phyloP scores from a whole-genome alignment of 495 filamentous ascomycete species.

The Aspergillus ellipticus region DNA sequence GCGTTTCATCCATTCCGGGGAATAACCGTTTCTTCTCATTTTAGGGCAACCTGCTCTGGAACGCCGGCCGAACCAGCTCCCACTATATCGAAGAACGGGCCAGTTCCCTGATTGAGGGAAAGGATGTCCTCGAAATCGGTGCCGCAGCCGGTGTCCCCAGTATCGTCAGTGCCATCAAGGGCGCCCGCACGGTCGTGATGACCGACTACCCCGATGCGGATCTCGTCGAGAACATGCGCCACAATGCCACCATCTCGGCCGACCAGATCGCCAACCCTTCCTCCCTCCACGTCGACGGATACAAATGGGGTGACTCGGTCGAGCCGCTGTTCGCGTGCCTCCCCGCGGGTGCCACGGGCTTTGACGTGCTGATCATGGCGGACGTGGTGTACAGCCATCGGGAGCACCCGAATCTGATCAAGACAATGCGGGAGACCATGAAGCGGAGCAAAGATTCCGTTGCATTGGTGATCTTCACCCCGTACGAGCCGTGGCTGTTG shows the following conservation, averaged over 20 bases:
- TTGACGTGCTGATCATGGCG: conserved; percentile 79
- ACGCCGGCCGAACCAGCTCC: conserved; percentile 71
- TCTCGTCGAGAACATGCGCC: conserved; percentile 67
- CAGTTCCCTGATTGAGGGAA: conserved; percentile 48
- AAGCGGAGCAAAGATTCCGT: conserved; percentile 48
- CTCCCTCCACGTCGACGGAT: conserved; percentile 58
- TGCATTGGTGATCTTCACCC: conserved; percentile 88
- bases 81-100: conserved; percentile 69
- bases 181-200: conserved; percentile 67
- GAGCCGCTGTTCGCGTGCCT: conserved; percentile 51
- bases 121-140: conserved; percentile 80
- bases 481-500: conserved; percentile 85
- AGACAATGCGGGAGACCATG: conserved; percentile 62
- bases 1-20: not conserved
- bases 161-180: conserved; percentile 68
- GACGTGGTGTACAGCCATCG: conserved; percentile 87
- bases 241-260: conserved; percentile 58
- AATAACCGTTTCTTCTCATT: conserved; percentile 11
- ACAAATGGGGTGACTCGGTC: conserved; percentile 71
- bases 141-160: conserved; percentile 84
- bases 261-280: conserved; percentile 29
- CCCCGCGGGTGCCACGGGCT: conserved; percentile 38
- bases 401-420: conserved; percentile 72
- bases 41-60: conserved; percentile 86
- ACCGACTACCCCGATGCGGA: conserved; percentile 88